phyloP scores from a whole-genome alignment of 1,284 basidiomycete genomes.

The Cystobasidiaceae sp. region DNA sequence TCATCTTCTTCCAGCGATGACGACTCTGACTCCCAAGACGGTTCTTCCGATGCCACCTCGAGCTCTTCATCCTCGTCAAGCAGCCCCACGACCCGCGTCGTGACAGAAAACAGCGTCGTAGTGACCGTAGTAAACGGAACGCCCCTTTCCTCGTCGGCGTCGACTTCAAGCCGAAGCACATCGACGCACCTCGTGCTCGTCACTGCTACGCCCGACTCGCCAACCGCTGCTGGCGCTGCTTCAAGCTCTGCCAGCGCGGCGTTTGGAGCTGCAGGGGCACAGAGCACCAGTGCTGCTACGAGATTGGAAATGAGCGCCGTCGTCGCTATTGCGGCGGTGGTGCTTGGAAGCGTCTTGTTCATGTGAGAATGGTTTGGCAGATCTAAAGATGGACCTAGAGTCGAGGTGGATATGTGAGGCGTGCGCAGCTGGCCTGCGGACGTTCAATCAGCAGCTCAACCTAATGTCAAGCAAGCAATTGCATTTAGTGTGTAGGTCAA shows the following conservation, averaged over 20 bases:
- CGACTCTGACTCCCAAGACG: not conserved
- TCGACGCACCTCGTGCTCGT: constrained; percentile 21
- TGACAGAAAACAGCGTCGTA: constrained; percentile 19
- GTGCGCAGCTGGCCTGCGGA: no score
- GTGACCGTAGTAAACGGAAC: constrained; percentile 21
- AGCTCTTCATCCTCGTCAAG: not conserved
- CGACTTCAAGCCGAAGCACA: no score
- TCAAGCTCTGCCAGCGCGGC: not conserved
- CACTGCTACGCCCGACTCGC: no score
- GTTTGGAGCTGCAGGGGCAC: not conserved
- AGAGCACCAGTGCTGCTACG: not conserved
- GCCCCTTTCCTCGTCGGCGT: constrained; percentile 2
- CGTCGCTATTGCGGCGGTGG: constrained; percentile 12
- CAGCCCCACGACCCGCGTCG: not conserved
- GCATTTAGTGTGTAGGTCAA: no score
- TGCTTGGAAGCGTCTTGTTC: constrained; percentile 4
- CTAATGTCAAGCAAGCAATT: no score
- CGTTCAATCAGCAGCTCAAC: no score
- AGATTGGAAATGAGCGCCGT: constrained; percentile 15
- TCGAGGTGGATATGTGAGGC: no score
- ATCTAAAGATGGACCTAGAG: no score
- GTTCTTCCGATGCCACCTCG: no score
- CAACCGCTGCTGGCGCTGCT: not conserved
- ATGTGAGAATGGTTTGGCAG: no score
- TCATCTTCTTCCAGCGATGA: not conserved